These are phyloP conservation scores for Neoconidiobolus thromboides DNA, from an alignment of 371 early-diverging fungal genomes.

Conservation along the genomic window DNA sequence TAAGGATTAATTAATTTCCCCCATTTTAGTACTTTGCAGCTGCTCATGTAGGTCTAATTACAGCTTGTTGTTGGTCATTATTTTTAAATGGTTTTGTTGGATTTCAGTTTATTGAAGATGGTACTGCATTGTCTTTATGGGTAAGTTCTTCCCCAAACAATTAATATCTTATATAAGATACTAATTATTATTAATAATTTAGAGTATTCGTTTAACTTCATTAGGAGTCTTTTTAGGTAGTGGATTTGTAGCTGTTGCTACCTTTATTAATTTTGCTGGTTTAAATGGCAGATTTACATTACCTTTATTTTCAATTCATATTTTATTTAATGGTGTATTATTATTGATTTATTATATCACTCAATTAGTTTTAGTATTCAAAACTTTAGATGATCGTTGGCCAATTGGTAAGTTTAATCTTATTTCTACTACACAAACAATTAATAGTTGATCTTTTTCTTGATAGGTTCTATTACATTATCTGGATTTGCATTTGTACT, in stretches of 20 bases:
- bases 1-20: neutral
- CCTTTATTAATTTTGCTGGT: constrained; percentile 46
- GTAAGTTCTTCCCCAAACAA: neutral
- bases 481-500: constrained; percentile 63
- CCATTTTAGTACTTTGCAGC: constrained; percentile 62
- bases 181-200: constrained; percentile 6
- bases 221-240: constrained; percentile 50
- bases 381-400: constrained; percentile 89
- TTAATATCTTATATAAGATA: neutral
- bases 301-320: constrained; percentile 66
- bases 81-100: constrained; percentile 88
- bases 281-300: constrained; percentile 41
- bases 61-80: constrained; percentile 75
- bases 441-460: neutral
- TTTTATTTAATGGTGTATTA: constrained; percentile 63
- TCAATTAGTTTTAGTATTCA: constrained; percentile 82
- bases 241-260: constrained; percentile 65
- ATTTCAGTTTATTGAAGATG: constrained; percentile 92
- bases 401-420: constrained; percentile 32
- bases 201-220: constrained; percentile 71
- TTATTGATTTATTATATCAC: constrained; percentile 68
- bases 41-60: constrained; percentile 55
- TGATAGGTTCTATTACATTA: constrained; percentile 59
- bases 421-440: neutral
- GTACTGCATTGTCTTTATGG: constrained; percentile 76